Base-by-base conservation (phyloP, 106 monocot species). In the Phalaenopsis equestris region DNA sequence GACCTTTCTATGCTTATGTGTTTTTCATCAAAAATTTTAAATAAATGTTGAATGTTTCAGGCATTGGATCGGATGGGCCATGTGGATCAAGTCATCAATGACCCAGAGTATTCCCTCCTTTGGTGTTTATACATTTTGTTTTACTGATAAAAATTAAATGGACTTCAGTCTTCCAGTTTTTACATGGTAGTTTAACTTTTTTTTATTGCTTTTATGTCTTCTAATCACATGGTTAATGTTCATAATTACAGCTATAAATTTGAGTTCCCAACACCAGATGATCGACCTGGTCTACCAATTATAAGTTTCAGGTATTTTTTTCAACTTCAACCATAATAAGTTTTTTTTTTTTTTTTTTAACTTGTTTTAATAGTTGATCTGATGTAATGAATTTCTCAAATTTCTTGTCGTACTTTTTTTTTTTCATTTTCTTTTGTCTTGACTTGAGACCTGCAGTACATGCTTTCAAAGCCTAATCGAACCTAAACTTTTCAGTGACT, bases 201-300 rank as follows among this genome's bases (percentile, higher is more conserved):
- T 49, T 15, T 67, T 43, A 58, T 67, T 57, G 11, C 52, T 58
- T 67, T 15, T 42, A 61, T 48, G 46, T 75, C 4, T 42, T 64
- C 36, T 80, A 9, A 15, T 52, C 55, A 75, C 56, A 41, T 79
- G 67, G 38, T 75, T 64, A 64, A 38, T 49, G 56, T 46, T 75
- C 78, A 30, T 42, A 46, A 67, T 72, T 78, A 70, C 90, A 99
- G 98, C 73, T 99, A 99, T 78, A 99, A 99, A 80, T 99, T 99
- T 87, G 98, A 99, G 4, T 99, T 99, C 79, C 98, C 98, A 48
- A 99, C 98, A 15, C 98, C 98, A 84, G 98, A 99, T 88, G 98
- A 99, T 84, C 86, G 89, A 78, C 98, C 98, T 11, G 98, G 98
- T 45, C 94, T 82, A 77, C 98, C 98, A 43, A 99, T 99, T 21